phyloP scores from a whole-genome alignment of 306 rosid species.

The Betula pendula region DNA sequence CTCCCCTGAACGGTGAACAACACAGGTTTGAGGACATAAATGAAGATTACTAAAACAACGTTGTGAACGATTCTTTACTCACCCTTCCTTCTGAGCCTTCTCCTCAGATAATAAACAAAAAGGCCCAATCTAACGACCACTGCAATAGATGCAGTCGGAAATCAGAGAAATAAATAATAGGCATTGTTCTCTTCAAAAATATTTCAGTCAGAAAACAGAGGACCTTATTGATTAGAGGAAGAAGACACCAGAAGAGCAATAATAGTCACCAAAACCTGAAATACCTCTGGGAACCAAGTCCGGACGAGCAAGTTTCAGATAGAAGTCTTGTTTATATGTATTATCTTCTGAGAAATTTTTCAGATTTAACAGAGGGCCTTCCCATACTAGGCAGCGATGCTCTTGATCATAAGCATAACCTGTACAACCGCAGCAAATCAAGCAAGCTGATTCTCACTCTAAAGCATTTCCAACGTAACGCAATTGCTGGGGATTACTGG shows the following conservation, averaged over 20 bases:
- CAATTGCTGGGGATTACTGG: not conserved
- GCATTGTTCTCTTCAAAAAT: no score
- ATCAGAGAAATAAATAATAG: no score
- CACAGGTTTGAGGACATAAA: not conserved
- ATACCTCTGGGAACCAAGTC: not conserved
- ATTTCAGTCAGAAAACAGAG: no score
- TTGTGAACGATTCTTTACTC: not conserved
- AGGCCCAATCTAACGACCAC: not conserved
- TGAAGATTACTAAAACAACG: not conserved
- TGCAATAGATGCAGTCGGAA: not conserved
- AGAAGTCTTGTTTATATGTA: not conserved
- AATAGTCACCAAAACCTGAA: no score
- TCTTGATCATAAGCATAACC: conserved; percentile 15
- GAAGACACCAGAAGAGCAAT: no score
- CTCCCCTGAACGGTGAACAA: no score
- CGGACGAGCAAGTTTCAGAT: conserved; percentile 18
- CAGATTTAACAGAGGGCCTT: not conserved
- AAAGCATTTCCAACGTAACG: fast-evolving
- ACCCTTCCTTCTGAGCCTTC: conserved; percentile 11
- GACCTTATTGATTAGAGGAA: no score
- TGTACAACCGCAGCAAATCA: conserved; percentile 1
- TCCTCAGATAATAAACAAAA: not conserved
- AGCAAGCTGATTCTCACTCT: conserved; percentile 9
- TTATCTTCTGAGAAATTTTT: conserved; percentile 7
- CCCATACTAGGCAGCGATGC: not conserved